These are phyloP conservation scores for Thielaviopsis populi DNA, from an alignment of 2,329 filamentous ascomycete genomes.

Conservation along the genomic window DNA sequence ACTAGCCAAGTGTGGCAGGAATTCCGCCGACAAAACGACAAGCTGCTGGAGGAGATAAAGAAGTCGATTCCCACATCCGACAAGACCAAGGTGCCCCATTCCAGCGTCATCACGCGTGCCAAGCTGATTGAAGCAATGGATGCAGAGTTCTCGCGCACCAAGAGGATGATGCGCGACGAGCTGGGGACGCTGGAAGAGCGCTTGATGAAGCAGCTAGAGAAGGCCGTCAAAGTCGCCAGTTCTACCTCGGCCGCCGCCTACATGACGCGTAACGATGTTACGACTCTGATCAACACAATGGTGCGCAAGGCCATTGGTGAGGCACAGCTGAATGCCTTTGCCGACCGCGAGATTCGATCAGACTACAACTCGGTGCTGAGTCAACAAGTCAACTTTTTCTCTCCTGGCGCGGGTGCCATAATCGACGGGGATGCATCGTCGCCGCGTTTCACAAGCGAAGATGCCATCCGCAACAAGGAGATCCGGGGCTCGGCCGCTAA, in stretches of 20 bases:
- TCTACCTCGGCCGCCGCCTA: slow-evolving; percentile 17
- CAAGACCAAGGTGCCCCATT: slow-evolving; percentile 16
- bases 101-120: slow-evolving; percentile 30
- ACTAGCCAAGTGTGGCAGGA: slow-evolving; percentile 25
- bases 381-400: slow-evolving; percentile 60
- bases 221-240: slow-evolving; percentile 11
- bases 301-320: slow-evolving; percentile 31
- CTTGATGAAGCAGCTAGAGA: slow-evolving; percentile 23
- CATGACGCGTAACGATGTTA: slow-evolving; percentile 30
- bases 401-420: slow-evolving; percentile 46
- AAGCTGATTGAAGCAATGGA: slow-evolving; percentile 34
- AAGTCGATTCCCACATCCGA: slow-evolving; percentile 18
- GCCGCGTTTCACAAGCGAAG: slow-evolving; percentile 29
- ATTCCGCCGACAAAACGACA: slow-evolving; percentile 21
- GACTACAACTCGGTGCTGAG: slow-evolving; percentile 31
- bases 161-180: slow-evolving; percentile 28
- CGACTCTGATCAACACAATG: slow-evolving; percentile 27
- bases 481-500: slow-evolving; percentile 12
- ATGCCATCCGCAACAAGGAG: slow-evolving; percentile 13
- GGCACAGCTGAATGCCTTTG: slow-evolving; percentile 33
- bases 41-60: slow-evolving; percentile 25
- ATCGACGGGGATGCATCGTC: slow-evolving; percentile 49
- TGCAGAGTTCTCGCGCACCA: slow-evolving; percentile 27
- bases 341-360: slow-evolving; percentile 32
- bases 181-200: slow-evolving; percentile 26